phyloP scores from a whole-genome alignment of 106 monocot species.

The Dendrobium huoshanense region DNA sequence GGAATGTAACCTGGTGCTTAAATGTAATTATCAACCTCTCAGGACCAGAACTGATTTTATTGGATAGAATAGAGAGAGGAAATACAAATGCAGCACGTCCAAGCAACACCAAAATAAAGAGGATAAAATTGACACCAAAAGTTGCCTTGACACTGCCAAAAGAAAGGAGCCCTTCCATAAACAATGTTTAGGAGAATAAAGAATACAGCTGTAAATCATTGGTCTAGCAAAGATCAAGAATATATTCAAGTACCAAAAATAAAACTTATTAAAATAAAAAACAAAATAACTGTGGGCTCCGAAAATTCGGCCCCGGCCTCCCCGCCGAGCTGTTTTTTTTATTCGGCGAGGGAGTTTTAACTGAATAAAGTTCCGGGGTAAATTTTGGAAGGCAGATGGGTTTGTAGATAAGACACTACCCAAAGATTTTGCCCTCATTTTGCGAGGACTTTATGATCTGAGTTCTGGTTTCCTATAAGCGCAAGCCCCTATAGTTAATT shows the following conservation, averaged over 20 bases:
- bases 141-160: conserved; percentile 42
- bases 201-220: background rate
- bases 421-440: too few relatives aligned
- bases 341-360: too few relatives aligned
- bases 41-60: conserved; percentile 42
- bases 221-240: background rate
- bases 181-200: background rate
- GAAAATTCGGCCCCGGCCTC: too few relatives aligned
- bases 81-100: conserved; percentile 88
- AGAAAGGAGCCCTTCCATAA: background rate
- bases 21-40: conserved; percentile 45
- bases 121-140: conserved; percentile 43
- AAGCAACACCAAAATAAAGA: conserved; percentile 44
- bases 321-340: too few relatives aligned
- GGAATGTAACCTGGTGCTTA: conserved; percentile 59
- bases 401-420: too few relatives aligned
- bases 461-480: too few relatives aligned
- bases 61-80: conserved; percentile 65
- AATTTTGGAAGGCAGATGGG: too few relatives aligned
- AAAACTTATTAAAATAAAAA: background rate
- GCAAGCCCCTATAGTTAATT: too few relatives aligned
- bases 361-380: too few relatives aligned
- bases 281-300: background rate
- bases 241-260: background rate
- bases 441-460: too few relatives aligned